phyloP scores from a whole-genome alignment of 345 rosid genomes.

The Salix viminalis region DNA sequence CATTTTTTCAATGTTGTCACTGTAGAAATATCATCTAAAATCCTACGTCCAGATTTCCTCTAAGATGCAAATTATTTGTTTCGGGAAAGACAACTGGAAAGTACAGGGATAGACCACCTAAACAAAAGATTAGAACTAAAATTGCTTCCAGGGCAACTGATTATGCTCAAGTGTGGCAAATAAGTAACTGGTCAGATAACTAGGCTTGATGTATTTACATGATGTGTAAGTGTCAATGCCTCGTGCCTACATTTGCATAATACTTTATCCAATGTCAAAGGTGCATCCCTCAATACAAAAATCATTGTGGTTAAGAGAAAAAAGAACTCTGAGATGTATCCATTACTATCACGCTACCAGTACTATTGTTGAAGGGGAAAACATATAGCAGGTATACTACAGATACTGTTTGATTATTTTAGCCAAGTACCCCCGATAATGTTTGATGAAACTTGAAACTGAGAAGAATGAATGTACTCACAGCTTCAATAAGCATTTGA shows the following conservation, averaged over 20 bases:
- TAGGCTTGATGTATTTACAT: not conserved
- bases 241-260: not conserved
- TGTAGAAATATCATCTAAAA: not conserved
- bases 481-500: conserved; percentile 98
- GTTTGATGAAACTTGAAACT: not conserved
- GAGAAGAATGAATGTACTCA: conserved; percentile 36
- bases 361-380: not conserved
- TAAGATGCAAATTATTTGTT: not conserved
- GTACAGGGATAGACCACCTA: not conserved
- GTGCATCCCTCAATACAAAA: not conserved
- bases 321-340: not conserved
- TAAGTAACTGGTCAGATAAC: not conserved
- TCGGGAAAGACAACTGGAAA: not conserved
- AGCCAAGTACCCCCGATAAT: not conserved
- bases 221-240: not conserved
- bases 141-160: not conserved
- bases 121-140: not conserved
- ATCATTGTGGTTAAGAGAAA: not conserved
- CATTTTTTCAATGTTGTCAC: not conserved
- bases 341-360: not conserved
- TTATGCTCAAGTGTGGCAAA: not conserved
- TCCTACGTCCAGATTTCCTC: not conserved
- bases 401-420: not conserved
- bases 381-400: not conserved
- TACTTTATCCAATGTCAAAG: not conserved